Conservation (phyloP, 306 rosid species). For the Cicer pinnatifidum region DNA sequence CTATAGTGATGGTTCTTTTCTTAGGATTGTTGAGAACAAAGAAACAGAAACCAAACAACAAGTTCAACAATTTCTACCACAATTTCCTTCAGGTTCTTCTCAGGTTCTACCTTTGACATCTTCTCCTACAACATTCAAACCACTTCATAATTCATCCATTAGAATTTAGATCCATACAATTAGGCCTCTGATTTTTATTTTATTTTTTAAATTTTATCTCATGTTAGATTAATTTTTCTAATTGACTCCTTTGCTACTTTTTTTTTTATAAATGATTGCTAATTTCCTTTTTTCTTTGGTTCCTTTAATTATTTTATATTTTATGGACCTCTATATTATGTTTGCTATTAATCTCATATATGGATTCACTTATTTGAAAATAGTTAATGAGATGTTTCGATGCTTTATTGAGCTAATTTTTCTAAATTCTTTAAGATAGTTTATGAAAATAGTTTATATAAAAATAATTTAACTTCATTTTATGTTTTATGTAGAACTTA, state of each 20-base stretch:
- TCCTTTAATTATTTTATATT: not conserved
- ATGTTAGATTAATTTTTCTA: constrained; percentile 42
- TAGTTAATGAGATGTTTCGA: no score
- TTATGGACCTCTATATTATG: constrained; percentile 8
- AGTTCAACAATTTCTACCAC: constrained; percentile 47
- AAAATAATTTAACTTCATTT: no score
- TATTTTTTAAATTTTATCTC: not conserved
- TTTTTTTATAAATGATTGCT: not conserved
- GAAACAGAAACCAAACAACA: constrained; percentile 49
- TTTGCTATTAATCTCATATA: not conserved
- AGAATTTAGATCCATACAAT: constrained; percentile 42
- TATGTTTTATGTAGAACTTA: no score
- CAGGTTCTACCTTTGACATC: constrained; percentile 88
- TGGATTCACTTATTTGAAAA: no score
- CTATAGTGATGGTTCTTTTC: constrained; percentile 47
- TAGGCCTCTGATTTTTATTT: constrained; percentile 44
- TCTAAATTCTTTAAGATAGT: no score
- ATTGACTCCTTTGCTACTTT: constrained; percentile 47
- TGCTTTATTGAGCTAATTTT: no score
- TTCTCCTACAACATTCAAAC: constrained; percentile 65
- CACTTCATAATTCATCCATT: constrained; percentile 49
- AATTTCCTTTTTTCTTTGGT: not conserved
- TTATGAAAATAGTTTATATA: no score
- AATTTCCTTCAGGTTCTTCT: constrained; percentile 66
- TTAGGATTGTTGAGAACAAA: constrained; percentile 51